These are phyloP conservation scores for Epicoccum nigrum DNA, from an alignment of 2,329 filamentous ascomycete species.

Conservation along the genomic window DNA sequence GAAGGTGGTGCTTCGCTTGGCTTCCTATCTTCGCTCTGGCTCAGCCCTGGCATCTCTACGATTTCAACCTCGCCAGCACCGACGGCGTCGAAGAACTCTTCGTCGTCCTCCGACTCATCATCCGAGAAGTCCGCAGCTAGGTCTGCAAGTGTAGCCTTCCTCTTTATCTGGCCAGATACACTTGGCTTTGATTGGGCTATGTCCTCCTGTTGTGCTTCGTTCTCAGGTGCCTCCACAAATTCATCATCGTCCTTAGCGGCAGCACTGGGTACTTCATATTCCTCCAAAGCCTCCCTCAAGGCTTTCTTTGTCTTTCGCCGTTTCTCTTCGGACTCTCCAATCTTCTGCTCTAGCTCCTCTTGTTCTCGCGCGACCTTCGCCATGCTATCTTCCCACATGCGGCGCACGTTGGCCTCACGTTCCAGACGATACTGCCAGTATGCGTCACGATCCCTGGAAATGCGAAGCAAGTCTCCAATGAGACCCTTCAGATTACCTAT, in stretches of 20 bases:
- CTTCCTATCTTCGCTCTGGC: conserved; percentile 47
- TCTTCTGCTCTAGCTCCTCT: conserved; percentile 83
- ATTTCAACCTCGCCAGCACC: conserved; percentile 91
- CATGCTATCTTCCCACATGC: conserved; percentile 99
- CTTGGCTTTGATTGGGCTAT: conserved; percentile 24
- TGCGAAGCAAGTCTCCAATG: conserved; percentile 84
- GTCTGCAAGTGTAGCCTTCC: conserved; percentile 71
- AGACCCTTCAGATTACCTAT: conserved; percentile 86
- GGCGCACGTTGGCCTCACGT: conserved; percentile 86
- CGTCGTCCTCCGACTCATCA: conserved; percentile 76
- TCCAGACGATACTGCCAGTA: conserved; percentile 97
- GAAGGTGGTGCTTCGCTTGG: conserved; percentile 24
- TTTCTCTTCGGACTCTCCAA: conserved; percentile 90
- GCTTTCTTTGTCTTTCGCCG: conserved; percentile 87
- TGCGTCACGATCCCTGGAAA: conserved; percentile 90
- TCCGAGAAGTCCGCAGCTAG: conserved; percentile 71
- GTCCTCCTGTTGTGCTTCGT: conserved; percentile 44
- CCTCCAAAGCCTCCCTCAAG: conserved; percentile 81
- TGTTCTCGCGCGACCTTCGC: conserved; percentile 94
- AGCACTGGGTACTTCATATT: conserved; percentile 41
- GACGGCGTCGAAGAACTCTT: conserved; percentile 97
- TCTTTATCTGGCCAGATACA: conserved; percentile 48
- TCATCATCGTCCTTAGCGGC: conserved; percentile 32
- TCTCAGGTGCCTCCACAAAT: conserved; percentile 42
- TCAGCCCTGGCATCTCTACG: conserved; percentile 63